phyloP scores from a whole-genome alignment of 1,284 basidiomycete species.

The Ustilago esculenta region DNA sequence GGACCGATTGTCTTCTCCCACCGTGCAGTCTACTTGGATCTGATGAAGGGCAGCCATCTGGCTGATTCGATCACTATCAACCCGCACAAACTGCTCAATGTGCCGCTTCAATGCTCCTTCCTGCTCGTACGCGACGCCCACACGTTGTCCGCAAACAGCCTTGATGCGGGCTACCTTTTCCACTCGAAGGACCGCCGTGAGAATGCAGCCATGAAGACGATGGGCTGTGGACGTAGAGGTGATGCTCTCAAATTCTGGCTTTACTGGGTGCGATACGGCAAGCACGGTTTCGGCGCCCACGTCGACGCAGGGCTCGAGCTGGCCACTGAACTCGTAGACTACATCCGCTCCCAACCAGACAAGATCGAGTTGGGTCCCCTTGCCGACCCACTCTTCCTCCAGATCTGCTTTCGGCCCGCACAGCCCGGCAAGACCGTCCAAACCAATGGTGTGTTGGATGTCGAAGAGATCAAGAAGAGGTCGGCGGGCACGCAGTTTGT shows the following conservation, averaged over 20 bases:
- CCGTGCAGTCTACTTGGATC: constrained; percentile 8
- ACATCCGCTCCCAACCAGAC: constrained; percentile 26
- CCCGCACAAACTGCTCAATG: constrained; percentile 69
- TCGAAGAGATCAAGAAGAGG: constrained; percentile 16
- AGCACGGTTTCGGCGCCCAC: constrained; percentile 58
- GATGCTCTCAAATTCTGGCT: constrained; percentile 69
- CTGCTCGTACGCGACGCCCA: constrained; percentile 64
- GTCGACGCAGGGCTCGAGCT: constrained; percentile 58
- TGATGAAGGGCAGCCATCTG: constrained; percentile 60
- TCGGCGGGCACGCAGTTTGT: constrained; percentile 32
- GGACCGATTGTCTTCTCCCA: constrained; percentile 67
- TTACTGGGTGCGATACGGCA: constrained; percentile 67
- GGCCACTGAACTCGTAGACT: constrained; percentile 42
- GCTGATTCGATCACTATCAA: constrained; percentile 68
- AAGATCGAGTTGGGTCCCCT: constrained; percentile 55
- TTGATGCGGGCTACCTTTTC: constrained; percentile 69
- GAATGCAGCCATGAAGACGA: constrained; percentile 61
- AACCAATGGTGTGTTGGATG: neutral
- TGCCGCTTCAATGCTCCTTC: constrained; percentile 68
- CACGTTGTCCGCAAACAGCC: constrained; percentile 65
- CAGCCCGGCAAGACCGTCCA: neutral
- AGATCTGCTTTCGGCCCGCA: constrained; percentile 61
- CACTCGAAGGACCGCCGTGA: constrained; percentile 55
- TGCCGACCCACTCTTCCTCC: constrained; percentile 55
- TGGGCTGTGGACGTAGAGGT: constrained; percentile 67